phyloP scores from a whole-genome alignment of 2,329 filamentous ascomycete genomes.

The Coniochaeta sp. region DNA sequence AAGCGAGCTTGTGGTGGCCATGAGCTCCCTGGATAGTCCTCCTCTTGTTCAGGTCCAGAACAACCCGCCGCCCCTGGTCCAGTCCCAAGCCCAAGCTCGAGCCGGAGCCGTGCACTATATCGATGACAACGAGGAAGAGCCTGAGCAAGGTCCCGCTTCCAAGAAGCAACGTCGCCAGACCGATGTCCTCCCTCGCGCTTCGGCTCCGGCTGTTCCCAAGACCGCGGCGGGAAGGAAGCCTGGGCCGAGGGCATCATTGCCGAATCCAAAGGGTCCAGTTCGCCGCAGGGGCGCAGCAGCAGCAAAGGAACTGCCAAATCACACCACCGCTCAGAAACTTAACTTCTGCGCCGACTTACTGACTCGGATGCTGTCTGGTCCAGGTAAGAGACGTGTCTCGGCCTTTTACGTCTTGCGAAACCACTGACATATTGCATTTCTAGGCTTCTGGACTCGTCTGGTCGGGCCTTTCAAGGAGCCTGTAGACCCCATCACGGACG shows the following conservation, averaged over 20 bases:
- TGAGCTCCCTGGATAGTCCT: conserved; percentile 46
- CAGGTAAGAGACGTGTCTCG: conserved; percentile 39
- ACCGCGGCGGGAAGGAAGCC: conserved; percentile 20
- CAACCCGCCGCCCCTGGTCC: conserved; percentile 12
- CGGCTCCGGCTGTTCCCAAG: conserved; percentile 8
- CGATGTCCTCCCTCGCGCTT: conserved; percentile 19
- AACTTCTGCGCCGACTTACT: conserved; percentile 53
- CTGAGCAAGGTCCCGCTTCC: conserved; percentile 13
- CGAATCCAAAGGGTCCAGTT: conserved; percentile 20
- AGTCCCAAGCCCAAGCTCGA: conserved; percentile 12
- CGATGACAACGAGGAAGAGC: conserved; percentile 25
- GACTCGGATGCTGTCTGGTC: conserved; percentile 53
- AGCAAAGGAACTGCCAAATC: conserved; percentile 19
- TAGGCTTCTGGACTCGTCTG: conserved; percentile 60
- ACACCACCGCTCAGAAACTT: conserved; percentile 38
- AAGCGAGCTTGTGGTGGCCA: conserved; percentile 54
- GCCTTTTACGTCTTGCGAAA: not conserved
- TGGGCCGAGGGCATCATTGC: conserved; percentile 20
- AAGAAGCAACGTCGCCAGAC: conserved; percentile 38
- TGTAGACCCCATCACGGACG: conserved; percentile 30
- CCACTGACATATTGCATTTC: not conserved
- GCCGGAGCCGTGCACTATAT: conserved; percentile 28
- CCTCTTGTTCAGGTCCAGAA: conserved; percentile 23
- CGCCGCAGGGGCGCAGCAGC: conserved; percentile 22
- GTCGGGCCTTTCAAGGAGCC: conserved; percentile 52